A percentile compares a stretch with the other conserved stretches of the same genome.
Evolutionary conservation across 1,139 yeast genomes (phyloP).

Genomic region (Geotrichum cucujoidarum): DNA sequence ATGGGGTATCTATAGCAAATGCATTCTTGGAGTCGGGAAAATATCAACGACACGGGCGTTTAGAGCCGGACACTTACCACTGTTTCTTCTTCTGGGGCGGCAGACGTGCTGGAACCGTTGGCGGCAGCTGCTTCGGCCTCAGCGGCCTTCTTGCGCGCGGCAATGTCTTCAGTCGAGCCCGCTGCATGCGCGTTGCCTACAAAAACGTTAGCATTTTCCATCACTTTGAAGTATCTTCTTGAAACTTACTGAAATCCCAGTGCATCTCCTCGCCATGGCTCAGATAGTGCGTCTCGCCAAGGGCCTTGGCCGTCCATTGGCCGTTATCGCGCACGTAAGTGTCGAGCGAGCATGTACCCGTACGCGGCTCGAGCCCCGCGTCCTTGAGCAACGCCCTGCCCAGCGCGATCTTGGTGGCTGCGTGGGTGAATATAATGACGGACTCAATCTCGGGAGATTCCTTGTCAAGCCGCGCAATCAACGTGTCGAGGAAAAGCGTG

Average conservation of each 20-base stretch:
- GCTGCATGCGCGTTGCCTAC: slow-evolving; percentile 54
- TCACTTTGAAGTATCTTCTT: not conserved
- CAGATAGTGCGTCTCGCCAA: slow-evolving; percentile 66
- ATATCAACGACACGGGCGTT: not conserved
- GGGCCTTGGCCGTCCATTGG: slow-evolving; percentile 57
- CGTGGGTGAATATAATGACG: slow-evolving; percentile 68
- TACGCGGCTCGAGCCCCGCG: slow-evolving; percentile 44
- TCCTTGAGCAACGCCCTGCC: slow-evolving; percentile 62
- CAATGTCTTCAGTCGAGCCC: slow-evolving; percentile 70
- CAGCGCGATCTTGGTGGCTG: slow-evolving; percentile 75
- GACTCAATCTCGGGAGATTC: slow-evolving; percentile 52
- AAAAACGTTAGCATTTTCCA: slow-evolving; percentile 11
- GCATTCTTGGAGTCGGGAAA: too few species aligned
- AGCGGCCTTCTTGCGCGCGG: slow-evolving; percentile 31
- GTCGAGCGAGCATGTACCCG: slow-evolving; percentile 58
- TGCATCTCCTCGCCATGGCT: slow-evolving; percentile 84
- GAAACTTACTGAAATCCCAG: slow-evolving; percentile 63
- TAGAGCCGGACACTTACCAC: slow-evolving; percentile 24
- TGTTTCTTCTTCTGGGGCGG: slow-evolving; percentile 21
- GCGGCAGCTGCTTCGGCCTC: slow-evolving; percentile 6
- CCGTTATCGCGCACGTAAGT: slow-evolving; percentile 42
- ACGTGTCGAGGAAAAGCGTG: slow-evolving; percentile 44
- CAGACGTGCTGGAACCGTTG: not conserved
- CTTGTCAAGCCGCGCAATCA: slow-evolving; percentile 50
- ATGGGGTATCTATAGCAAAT: too few species aligned